Evolutionary conservation across 2,329 filamentous ascomycete species (phyloP).

Genomic region (Colletotrichum caudatum): DNA sequence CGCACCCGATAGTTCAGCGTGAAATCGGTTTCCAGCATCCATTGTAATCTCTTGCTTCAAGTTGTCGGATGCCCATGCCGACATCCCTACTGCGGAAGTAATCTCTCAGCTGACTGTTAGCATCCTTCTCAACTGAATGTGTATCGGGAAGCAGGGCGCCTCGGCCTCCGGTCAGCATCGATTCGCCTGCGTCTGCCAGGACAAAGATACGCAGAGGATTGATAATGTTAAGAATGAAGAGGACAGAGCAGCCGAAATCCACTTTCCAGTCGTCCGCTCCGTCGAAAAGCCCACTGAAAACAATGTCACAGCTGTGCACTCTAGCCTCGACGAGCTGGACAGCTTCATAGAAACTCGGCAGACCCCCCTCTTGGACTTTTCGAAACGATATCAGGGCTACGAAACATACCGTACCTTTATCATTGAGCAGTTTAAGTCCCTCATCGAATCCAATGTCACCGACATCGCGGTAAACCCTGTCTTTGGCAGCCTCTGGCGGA

Average conservation of each 20-base stretch:
- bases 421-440: conserved; percentile 53
- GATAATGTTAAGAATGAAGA: conserved; percentile 13
- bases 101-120: conserved; percentile 58
- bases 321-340: conserved; percentile 45
- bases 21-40: not conserved
- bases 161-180: conserved; percentile 12
- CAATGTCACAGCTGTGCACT: conserved; percentile 40
- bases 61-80: conserved; percentile 44
- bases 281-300: not conserved
- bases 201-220: not conserved
- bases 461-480: conserved; percentile 62
- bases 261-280: conserved; percentile 10
- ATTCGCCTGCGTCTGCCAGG: conserved; percentile 14
- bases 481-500: conserved; percentile 63
- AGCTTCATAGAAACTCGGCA: conserved; percentile 44
- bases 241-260: conserved; percentile 3
- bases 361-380: conserved; percentile 50
- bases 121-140: conserved; percentile 60
- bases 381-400: conserved; percentile 56
- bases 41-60: conserved; percentile 47
- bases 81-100: conserved; percentile 26
- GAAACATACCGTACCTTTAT: conserved; percentile 54
- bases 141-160: conserved; percentile 47
- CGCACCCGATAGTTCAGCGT: not conserved
- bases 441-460: conserved; percentile 58